Evolutionary conservation across 345 rosid species (phyloP), one percentile per base, ranked within the genome.

Genomic region (Syzygium oleosum): DNA sequence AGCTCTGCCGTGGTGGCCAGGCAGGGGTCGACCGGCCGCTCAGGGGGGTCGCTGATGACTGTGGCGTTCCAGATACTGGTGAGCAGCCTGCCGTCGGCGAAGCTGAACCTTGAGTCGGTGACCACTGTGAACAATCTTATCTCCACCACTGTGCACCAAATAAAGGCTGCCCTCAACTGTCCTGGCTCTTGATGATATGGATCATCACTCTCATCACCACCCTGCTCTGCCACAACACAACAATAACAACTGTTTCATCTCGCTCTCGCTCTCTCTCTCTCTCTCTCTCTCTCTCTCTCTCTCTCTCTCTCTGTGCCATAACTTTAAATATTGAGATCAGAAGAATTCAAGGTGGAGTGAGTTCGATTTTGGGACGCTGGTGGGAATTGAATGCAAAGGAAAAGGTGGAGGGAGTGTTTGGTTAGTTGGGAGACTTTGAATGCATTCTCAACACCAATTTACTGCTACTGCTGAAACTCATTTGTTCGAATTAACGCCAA

Each of bases 31-130:
- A 84, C 49, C 14, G 46, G 58, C 12, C 49, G 46, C 41, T 87
- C 86, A 11, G 94, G 90, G 19, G 87, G 94, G 84, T 92, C 95
- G 1, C 91, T 98, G 87, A 92, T 98, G 29, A 94, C 99, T 2
- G 98, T 98, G 84, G 98, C 98, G 0, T 98, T 98, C 90, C 99
- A 98, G 93, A 98, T 98, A 89, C 91, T 96, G 88, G 98, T 98
- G 46, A 96, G 96, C 93, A 96, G 93, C 92, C 87, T 94, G 90
- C 99, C 99, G 59, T 93, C 98, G 3, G 97, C 98, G 0, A 98
- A 93, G 90, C 94, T 98, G 86, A 98, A 95, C 91, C 84, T 96
- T 94, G 99, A 98, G 92, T 98, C 99, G 10, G 99, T 98, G 88
- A 93, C 93, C 55, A 98, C 98, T 29, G 97, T 98, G 85, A 96